These are phyloP conservation scores for Penicillium riverlandense DNA, from an alignment of 495 filamentous ascomycete genomes.

Conservation along the genomic window DNA sequence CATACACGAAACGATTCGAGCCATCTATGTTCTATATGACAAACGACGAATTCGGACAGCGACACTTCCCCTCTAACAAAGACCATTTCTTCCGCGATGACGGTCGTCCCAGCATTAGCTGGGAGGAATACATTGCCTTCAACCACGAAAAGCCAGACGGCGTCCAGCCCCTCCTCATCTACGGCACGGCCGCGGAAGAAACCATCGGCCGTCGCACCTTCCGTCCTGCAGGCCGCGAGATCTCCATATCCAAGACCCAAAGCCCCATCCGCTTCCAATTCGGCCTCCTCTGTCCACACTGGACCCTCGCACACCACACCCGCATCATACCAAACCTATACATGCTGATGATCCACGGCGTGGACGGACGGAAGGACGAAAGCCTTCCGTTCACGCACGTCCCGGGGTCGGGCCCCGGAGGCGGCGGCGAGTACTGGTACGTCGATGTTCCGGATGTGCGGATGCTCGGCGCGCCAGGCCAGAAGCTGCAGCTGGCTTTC, in stretches of 20 bases:
- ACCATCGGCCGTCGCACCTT: constrained; percentile 58
- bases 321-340: constrained; percentile 56
- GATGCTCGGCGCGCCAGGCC: constrained; percentile 61
- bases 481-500: constrained; percentile 54
- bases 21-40: constrained; percentile 65
- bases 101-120: constrained; percentile 47
- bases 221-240: constrained; percentile 47
- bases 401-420: constrained; percentile 33
- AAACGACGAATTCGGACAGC: constrained; percentile 75
- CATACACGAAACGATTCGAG: constrained; percentile 62
- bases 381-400: constrained; percentile 49
- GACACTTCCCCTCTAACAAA: constrained; percentile 69
- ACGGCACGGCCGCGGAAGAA: constrained; percentile 48
- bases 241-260: constrained; percentile 43
- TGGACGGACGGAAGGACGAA: constrained; percentile 60
- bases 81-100: constrained; percentile 61
- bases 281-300: constrained; percentile 67
- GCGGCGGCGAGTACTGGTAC: constrained; percentile 69
- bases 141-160: constrained; percentile 41
- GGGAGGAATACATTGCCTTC: constrained; percentile 70
- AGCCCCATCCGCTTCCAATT: constrained; percentile 70
- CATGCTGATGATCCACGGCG: constrained; percentile 55
- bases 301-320: constrained; percentile 60
- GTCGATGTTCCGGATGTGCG: constrained; percentile 55
- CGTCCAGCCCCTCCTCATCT: constrained; percentile 41